A percentile compares a stretch with the other conserved stretches of the same genome.
Evolutionary conservation across 257 asterid species (phyloP).

Genomic region (Jaltomata sinuosa): DNA sequence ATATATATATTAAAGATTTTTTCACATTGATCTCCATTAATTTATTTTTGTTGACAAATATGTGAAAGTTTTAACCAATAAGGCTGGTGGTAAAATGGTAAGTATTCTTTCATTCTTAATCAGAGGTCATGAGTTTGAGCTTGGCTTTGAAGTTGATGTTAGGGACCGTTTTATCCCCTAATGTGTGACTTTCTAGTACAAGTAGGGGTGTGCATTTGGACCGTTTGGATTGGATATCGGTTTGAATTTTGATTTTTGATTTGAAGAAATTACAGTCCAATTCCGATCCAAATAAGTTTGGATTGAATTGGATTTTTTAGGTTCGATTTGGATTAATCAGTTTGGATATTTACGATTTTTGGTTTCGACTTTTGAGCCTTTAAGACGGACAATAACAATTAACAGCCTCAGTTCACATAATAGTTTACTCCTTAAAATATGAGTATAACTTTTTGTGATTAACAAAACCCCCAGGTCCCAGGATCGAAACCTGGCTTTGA

Average conservation of each 20-base stretch:
- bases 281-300: neutral
- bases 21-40: neutral
- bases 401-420: too few species aligned
- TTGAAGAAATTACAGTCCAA: neutral
- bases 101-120: neutral
- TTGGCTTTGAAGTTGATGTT: neutral
- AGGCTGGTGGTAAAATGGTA: neutral
- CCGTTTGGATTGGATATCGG: neutral
- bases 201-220: neutral
- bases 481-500: conserved; percentile 99
- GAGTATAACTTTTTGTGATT: too few species aligned
- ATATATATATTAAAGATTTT: neutral
- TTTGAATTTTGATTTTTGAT: too few species aligned
- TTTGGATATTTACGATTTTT: neutral
- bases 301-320: neutral
- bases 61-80: neutral
- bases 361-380: too few species aligned
- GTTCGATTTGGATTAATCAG: neutral
- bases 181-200: neutral
- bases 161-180: neutral
- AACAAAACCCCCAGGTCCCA: conserved; percentile 97
- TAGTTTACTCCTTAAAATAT: too few species aligned
- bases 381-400: too few species aligned
- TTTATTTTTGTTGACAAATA: neutral
- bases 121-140: neutral